Evolutionary conservation across 495 filamentous ascomycete genomes (phyloP).

Genomic region (Lophiotrema nucula): DNA sequence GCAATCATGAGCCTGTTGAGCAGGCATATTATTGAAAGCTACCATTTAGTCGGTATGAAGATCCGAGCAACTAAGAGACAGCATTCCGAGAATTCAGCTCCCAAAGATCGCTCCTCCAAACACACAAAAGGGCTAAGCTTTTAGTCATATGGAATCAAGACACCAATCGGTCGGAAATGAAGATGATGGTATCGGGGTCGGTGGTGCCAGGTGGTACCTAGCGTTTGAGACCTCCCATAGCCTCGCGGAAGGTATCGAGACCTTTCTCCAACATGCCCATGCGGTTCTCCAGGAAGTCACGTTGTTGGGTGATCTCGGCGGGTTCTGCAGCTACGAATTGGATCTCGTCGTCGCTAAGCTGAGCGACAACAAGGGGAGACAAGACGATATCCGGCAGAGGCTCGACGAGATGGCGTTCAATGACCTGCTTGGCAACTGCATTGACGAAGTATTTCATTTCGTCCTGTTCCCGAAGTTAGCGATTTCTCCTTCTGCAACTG

Average conservation of each 20-base stretch:
- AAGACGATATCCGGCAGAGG: constrained; percentile 29
- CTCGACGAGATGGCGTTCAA: constrained; percentile 40
- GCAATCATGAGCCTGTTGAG: no score
- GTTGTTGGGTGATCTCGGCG: constrained; percentile 18
- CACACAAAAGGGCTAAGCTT: no score
- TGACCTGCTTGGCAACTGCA: constrained; percentile 37
- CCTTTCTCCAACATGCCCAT: constrained; percentile 35
- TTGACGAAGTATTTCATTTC: constrained; percentile 40
- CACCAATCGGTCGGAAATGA: no score
- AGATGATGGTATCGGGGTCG: no score
- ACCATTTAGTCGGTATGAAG: no score
- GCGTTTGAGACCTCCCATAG: constrained; percentile 27
- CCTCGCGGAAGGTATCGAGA: constrained; percentile 32
- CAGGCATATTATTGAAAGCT: no score
- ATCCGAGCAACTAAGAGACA: no score
- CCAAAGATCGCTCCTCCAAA: no score
- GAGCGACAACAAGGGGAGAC: constrained; percentile 31
- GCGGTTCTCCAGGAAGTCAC: constrained; percentile 26
- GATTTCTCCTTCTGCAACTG: background rate
- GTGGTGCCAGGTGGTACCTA: no score
- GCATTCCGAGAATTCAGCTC: no score
- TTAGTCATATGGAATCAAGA: no score
- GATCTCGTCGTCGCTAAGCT: constrained; percentile 37
- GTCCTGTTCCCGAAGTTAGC: constrained; percentile 18
- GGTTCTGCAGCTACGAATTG: constrained; percentile 35